These are phyloP conservation scores for Drosera spatulata DNA, from an alignment of 179 eudicot species.

Conservation along the genomic window DNA sequence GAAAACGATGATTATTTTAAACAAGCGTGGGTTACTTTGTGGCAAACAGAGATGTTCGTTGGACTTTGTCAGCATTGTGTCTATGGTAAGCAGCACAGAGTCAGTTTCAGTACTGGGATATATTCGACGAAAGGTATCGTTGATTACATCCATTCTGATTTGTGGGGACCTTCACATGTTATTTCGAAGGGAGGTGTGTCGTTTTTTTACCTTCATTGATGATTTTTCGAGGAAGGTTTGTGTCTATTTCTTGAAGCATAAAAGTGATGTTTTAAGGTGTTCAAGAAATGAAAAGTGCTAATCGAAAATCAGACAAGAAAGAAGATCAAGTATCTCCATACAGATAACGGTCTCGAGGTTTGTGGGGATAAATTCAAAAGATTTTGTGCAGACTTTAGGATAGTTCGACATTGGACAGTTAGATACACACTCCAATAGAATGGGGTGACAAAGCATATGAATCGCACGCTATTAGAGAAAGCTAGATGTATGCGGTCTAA, in stretches of 20 bases:
- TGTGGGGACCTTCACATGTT: neutral
- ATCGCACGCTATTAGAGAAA: too few relatives aligned
- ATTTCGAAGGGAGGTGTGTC: neutral
- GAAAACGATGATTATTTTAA: neutral
- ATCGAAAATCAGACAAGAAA: neutral
- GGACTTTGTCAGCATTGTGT: neutral
- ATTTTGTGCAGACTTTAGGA: neutral
- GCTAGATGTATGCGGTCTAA: too few relatives aligned
- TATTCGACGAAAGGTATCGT: neutral
- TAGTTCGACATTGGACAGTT: neutral
- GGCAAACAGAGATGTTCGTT: neutral
- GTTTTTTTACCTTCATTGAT: neutral
- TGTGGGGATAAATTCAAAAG: neutral
- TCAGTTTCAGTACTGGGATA: neutral
- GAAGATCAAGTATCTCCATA: neutral
- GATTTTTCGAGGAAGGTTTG: neutral
- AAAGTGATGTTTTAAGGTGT: neutral
- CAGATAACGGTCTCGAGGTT: neutral
- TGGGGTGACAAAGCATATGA: too few relatives aligned
- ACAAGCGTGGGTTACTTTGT: neutral
- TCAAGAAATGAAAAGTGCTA: neutral
- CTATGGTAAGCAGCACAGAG: neutral
- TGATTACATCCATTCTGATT: neutral
- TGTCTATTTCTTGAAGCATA: neutral
- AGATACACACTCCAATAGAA: too few relatives aligned